Evolutionary conservation across 108 stramenopile genomes (phyloP).

Genomic region (Cyclotella cryptica): DNA sequence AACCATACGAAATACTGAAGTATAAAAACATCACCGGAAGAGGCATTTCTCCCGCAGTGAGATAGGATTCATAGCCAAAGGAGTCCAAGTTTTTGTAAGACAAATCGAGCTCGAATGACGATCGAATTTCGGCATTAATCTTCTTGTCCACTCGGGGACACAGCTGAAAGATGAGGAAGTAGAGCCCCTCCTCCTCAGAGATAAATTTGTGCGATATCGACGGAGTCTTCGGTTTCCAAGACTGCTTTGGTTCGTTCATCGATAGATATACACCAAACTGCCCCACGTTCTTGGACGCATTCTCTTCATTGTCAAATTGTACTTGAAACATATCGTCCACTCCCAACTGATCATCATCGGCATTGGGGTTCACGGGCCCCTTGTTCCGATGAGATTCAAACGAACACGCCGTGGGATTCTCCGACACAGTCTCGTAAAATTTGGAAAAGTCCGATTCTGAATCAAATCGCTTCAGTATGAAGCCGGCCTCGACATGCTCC

Average conservation of each 20-base stretch:
- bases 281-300: slow-evolving; percentile 39
- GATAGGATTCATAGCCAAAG: slow-evolving; percentile 74
- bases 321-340: slow-evolving; percentile 53
- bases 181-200: slow-evolving; percentile 79
- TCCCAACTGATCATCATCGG: slow-evolving; percentile 54
- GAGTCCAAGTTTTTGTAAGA: slow-evolving; percentile 85
- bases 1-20: slow-evolving; percentile 78
- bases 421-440: slow-evolving; percentile 58
- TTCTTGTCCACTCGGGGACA: slow-evolving; percentile 53
- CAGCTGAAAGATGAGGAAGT: slow-evolving; percentile 92
- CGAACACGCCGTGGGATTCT: slow-evolving; percentile 60
- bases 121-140: slow-evolving; percentile 48
- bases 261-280: slow-evolving; percentile 69
- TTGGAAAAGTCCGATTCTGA: slow-evolving; percentile 68
- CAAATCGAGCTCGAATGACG: slow-evolving; percentile 89
- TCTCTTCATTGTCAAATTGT: slow-evolving; percentile 44
- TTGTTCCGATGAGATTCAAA: slow-evolving; percentile 55
- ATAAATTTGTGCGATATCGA: slow-evolving; percentile 62
- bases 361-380: slow-evolving; percentile 39
- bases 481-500: slow-evolving; percentile 62
- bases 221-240: slow-evolving; percentile 60
- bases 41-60: slow-evolving; percentile 92
- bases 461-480: slow-evolving; percentile 78
- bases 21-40: slow-evolving; percentile 87
- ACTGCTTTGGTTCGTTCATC: slow-evolving; percentile 60